These are phyloP conservation scores for Adansonia rubrostipa DNA, from an alignment of 441 rosid species.

Conservation along the genomic window DNA sequence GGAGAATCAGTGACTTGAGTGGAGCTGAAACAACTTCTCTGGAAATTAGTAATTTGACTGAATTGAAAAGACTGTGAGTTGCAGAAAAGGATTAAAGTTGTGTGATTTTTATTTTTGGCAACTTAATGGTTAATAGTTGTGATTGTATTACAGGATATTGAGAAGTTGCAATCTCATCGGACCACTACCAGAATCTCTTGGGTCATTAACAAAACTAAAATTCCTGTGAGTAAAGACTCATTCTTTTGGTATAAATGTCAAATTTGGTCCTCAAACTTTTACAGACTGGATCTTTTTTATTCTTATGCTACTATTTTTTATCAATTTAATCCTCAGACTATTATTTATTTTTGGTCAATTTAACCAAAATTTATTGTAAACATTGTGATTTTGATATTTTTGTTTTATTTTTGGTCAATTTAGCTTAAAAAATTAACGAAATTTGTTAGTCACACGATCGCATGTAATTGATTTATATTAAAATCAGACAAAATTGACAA, in stretches of 20 bases:
- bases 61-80: constrained; percentile 45
- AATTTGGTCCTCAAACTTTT: neutral
- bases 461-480: no score
- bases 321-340: no score
- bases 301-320: no score
- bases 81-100: neutral
- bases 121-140: neutral
- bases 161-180: constrained; percentile 63
- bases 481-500: no score
- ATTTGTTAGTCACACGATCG: no score
- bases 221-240: constrained; percentile 43
- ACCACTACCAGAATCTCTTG: constrained; percentile 47
- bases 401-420: no score
- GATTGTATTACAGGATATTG: constrained; percentile 41
- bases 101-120: no score
- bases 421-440: no score
- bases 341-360: no score
- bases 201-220: constrained; percentile 3
- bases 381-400: no score
- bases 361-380: no score
- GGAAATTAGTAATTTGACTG: constrained; percentile 30
- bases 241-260: neutral
- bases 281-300: neutral
- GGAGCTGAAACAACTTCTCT: constrained; percentile 49
- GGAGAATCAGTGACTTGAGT: constrained; percentile 66